Evolutionary conservation across 495 filamentous ascomycete genomes (phyloP), one percentile per base, ranked within the genome.

Genomic region (Penicillium maclennaniae): DNA sequence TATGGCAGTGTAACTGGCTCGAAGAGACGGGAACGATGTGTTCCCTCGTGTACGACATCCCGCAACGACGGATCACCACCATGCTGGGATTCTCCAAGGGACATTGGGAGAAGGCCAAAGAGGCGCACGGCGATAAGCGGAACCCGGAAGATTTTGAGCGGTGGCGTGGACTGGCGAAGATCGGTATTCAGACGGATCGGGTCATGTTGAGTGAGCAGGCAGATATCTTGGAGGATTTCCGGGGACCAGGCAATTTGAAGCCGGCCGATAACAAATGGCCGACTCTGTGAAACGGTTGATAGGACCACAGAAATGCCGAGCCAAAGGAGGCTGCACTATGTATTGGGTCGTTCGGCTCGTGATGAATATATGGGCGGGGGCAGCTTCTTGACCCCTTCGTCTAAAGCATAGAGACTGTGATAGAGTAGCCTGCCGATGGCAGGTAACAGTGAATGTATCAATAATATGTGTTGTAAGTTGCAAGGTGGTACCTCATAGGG

Each of bases 1-100:
- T 69, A 12, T 71, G 68, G 68, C 67, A 73, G 46, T 71, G 67
- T 34, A 72, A 73, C 45, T 74, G 69, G 70, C 61, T 73, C 16
- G 69, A 72, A 43, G 66, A 71, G 55, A 74, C 70, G 9, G 70
- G 69, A 2, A 71, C 71, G 1, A 68, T 73, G 7, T 70, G 67
- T 51, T 70, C 65, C 16, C 53, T 75, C 6, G 65, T 72, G 16
- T 74, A 68, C 34, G 69, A 72, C 49, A 72, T 74, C 25, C 52
- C 60, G 1, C 42, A 52, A 1, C 56, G 58, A 38, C 60, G 55
- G 23, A 69, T 71, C 19, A 64, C 66, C 16, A 71, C 68, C 14
- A 27, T 73, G 49, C 25, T 77, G 6, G 70, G 56, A 0, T 71
- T 74, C 51, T 69, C 63, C 12, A 67, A 68, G 56, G 73, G 72